phyloP scores from a whole-genome alignment of 768 basidiomycete genomes.

The Boletales sp. region DNA sequence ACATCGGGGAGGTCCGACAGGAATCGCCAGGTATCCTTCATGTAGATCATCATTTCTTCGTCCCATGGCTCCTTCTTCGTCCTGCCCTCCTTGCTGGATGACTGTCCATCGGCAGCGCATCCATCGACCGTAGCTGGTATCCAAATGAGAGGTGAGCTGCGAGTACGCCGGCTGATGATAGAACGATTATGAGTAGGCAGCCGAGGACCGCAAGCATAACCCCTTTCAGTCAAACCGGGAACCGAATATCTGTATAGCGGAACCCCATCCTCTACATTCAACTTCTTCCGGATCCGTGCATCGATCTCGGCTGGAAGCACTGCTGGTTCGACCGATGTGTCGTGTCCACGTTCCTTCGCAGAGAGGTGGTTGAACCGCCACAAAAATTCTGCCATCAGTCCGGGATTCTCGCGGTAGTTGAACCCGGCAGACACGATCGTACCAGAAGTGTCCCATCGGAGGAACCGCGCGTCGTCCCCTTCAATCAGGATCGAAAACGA shows the following conservation, averaged over 20 bases:
- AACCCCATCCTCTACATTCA: not conserved
- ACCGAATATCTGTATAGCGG: not conserved
- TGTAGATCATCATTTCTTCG: not conserved
- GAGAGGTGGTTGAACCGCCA: constrained; percentile 1
- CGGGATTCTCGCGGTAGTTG: not conserved
- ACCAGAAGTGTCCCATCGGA: constrained; percentile 33
- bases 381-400: not conserved
- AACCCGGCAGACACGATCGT: not conserved
- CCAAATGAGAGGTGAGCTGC: not conserved
- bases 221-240: not conserved
- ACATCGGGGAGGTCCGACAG: not conserved
- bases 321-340: too few species aligned
- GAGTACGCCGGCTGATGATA: not conserved
- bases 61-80: not conserved
- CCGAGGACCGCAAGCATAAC: not conserved
- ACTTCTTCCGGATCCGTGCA: too few species aligned
- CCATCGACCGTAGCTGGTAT: not conserved
- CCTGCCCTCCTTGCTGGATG: not conserved
- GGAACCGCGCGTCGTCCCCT: constrained; percentile 23
- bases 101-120: too few species aligned
- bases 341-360: not conserved
- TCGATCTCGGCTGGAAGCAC: too few species aligned
- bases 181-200: not conserved
- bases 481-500: constrained; percentile 30
- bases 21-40: constrained; percentile 7